Evolutionary conservation across 352 stramenopile species (phyloP), one percentile per base, ranked within the genome.

Genomic region (Ophiocytium majus): DNA sequence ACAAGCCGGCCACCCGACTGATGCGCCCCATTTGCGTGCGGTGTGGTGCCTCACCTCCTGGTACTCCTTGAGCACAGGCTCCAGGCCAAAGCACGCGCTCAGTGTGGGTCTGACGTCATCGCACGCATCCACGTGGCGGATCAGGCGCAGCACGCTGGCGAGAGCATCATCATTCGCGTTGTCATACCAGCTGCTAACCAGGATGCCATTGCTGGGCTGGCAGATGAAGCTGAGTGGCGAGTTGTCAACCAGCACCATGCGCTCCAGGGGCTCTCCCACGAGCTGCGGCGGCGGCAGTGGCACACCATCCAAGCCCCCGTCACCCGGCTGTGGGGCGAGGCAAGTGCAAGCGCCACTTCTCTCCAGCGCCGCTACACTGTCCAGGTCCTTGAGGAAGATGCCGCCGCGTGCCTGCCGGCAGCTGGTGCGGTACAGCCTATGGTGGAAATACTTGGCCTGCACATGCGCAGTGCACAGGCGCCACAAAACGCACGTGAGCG

Each of bases 181-280:
- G 85, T 98, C 94, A 89, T 98, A 98, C 89, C 98, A 99, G 80
- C 92, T 97, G 33, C 93, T 95, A 28, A 99, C 96, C 1, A 97
- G 95, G 90, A 99, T 98, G 63, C 96, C 96, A 90, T 99, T 98
- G 81, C 93, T 96, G 9, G 96, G 96, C 91, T 99, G 97, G 82
- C 96, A 92, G 74, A 98, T 91, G 91, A 99, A 99, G 28, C 93
- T 97, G 79, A 98, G 91, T 0, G 96, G 96, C 89, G 98, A 98
- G 92, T 99, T 99, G 89, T 99, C 96, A 64, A 99, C 96, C 0
- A 99, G 90, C 43, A 99, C 96, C 43, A 98, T 93, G 17, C 94
- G 92, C 23, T 93, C 94, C 89, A 98, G 86, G 79, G 90, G 17
- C 32, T 81, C 36, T 23, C 49, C 91, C 43, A 57, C 43, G 14